A percentile compares a stretch with the other conserved stretches of the same genome.
phyloP scores from a whole-genome alignment of 257 asterid species.

The Craterostigma plantagineum region DNA sequence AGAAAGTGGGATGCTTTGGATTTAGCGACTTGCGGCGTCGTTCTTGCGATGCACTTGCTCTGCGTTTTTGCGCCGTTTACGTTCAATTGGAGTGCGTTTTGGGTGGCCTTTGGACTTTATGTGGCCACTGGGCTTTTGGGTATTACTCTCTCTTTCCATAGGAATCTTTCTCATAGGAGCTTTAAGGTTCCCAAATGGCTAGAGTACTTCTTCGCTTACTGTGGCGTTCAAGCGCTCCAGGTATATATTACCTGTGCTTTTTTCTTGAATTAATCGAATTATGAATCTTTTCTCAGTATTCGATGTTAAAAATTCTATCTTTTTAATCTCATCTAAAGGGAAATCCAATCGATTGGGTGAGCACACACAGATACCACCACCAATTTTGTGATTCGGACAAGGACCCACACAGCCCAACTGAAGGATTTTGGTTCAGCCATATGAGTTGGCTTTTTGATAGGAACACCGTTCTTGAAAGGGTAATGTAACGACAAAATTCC shows the following conservation, averaged over 20 bases:
- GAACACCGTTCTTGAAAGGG: slow-evolving; percentile 25
- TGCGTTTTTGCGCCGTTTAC: slow-evolving; percentile 48
- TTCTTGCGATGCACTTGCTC: slow-evolving; percentile 38
- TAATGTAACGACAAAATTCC: slow-evolving; percentile 7
- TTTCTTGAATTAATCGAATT: neutral
- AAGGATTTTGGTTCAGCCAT: slow-evolving; percentile 84
- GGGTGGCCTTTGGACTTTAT: slow-evolving; percentile 39
- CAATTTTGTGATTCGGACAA: slow-evolving; percentile 60
- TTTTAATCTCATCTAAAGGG: slow-evolving; percentile 24
- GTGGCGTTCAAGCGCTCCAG: slow-evolving; percentile 83
- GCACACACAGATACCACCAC: slow-evolving; percentile 79
- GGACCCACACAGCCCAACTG: slow-evolving; percentile 71
- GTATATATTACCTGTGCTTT: slow-evolving; percentile 13
- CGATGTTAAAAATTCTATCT: too few species aligned
- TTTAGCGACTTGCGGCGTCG: slow-evolving; percentile 29
- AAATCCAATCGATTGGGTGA: slow-evolving; percentile 75
- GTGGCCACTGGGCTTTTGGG: slow-evolving; percentile 60
- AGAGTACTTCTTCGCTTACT: slow-evolving; percentile 62
- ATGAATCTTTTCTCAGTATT: too few species aligned
- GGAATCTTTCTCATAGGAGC: slow-evolving; percentile 61
- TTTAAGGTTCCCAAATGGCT: slow-evolving; percentile 83
- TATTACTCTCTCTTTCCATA: slow-evolving; percentile 66
- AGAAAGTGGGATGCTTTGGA: slow-evolving; percentile 51
- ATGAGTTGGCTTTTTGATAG: slow-evolving; percentile 67
- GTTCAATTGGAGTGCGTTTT: slow-evolving; percentile 46